Evolutionary conservation across 1,139 yeast genomes (phyloP), one percentile per base, ranked within the genome.

Genomic region (Sugiyamaella novakii): DNA sequence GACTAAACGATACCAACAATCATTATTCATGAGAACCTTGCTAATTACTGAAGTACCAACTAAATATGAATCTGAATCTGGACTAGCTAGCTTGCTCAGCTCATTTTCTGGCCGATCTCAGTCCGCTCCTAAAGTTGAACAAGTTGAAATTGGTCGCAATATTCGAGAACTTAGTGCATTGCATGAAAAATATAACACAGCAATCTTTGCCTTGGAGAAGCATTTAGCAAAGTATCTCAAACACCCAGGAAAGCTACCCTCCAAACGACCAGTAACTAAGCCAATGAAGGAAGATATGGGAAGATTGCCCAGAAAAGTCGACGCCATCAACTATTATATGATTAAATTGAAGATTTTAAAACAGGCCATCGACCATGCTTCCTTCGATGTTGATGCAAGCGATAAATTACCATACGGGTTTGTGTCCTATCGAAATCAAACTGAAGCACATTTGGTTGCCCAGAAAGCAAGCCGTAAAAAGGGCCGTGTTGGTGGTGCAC

Each of bases 1-100:
- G 43, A 52, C 65, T 6, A 52, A 56, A 10, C 62, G 60, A 33
- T 70, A 67, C 46, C 67, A 62, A 47, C 50, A 55, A 5, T 54
- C 62, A 5, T 50, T 68, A 25, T 60, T 60, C 43, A 60, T 64
- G 54, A 58, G 74, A 11, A 67, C 75, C 0, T 49, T 70, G 30
- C 57, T 71, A 54, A 54, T 68, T 10, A 59, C 65, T 4, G 72
- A 70, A 48, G 49, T 71, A 8, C 67, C 73, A 3, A 53, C 53
- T 21, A 51, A 55, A 14, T 54, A 52, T 28, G 58, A 64, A 1
- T 55, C 67, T 1, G 61, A 61, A 14, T 52, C 53, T 1, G 72
- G 70, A 3, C 46, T 71, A 17, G 50, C 49, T 10, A 49, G 49
- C 11, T 54, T 66, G 3, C 50, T 53, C 49, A 17, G 46, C 3